A percentile compares a stretch with the other conserved stretches of the same genome.
Evolutionary conservation across 2,329 filamentous ascomycete species (phyloP).

Genomic region (Colletotrichum sp.): DNA sequence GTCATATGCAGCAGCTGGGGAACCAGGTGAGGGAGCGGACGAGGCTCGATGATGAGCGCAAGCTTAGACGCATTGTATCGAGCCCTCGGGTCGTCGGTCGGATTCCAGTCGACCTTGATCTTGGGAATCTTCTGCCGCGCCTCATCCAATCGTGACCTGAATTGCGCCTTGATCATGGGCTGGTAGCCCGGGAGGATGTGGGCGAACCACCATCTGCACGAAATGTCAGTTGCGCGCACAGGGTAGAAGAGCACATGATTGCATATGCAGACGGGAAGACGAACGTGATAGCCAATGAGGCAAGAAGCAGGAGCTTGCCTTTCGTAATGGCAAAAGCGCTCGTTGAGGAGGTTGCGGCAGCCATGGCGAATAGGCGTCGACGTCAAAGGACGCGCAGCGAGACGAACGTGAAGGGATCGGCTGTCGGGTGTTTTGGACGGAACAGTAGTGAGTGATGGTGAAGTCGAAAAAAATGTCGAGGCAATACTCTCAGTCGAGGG

Average conservation of each 20-base stretch:
- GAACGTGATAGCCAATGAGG: constrained; percentile 44
- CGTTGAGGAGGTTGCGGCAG: constrained; percentile 4
- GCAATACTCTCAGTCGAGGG: not conserved
- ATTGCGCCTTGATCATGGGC: constrained; percentile 42
- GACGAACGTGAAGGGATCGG: not conserved
- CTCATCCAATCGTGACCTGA: constrained; percentile 42
- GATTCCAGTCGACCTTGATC: constrained; percentile 45
- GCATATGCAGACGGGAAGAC: constrained; percentile 18
- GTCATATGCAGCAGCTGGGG: constrained; percentile 58
- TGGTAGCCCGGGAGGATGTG: constrained; percentile 47
- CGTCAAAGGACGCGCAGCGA: not conserved
- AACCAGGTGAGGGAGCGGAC: constrained; percentile 51
- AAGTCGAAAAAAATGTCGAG: not conserved
- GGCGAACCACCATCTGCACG: constrained; percentile 52
- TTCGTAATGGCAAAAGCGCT: constrained; percentile 37
- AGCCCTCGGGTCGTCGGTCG: constrained; percentile 33
- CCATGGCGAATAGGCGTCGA: constrained; percentile 14
- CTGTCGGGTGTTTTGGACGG: not conserved
- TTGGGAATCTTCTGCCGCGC: constrained; percentile 42
- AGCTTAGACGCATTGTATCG: constrained; percentile 55
- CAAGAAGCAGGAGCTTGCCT: constrained; percentile 34
- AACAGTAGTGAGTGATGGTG: not conserved
- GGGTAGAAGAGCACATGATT: not conserved
- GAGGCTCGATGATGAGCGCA: constrained; percentile 56
- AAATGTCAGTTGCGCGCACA: not conserved